These are phyloP conservation scores for Gynandropsis gynandra DNA, from an alignment of 345 rosid genomes.

Conservation along the genomic window DNA sequence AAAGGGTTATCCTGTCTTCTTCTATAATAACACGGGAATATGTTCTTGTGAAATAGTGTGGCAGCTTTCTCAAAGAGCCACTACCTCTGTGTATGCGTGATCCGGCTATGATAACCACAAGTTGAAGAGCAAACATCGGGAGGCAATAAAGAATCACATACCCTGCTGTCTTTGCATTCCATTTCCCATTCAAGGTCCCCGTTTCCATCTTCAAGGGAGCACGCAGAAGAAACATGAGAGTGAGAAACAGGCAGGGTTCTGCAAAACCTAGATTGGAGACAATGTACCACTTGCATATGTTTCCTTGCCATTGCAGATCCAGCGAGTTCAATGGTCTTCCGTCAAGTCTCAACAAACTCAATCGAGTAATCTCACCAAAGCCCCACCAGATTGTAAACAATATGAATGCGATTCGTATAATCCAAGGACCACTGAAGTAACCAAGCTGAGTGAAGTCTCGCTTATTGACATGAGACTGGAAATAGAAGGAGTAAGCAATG, in stretches of 20 bases:
- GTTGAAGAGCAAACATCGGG: constrained; percentile 82
- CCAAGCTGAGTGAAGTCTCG: constrained; percentile 50
- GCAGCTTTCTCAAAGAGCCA: constrained; percentile 39
- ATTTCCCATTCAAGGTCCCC: constrained; percentile 55
- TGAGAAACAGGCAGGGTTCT: constrained; percentile 90
- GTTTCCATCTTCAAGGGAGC: constrained; percentile 81
- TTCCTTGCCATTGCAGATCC: constrained; percentile 73
- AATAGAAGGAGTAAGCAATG: constrained; percentile 69
- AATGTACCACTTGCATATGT: constrained; percentile 80
- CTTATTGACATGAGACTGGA: constrained; percentile 63
- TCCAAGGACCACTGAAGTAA: constrained; percentile 90
- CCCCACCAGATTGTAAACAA: constrained; percentile 82
- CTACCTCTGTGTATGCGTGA: constrained; percentile 49
- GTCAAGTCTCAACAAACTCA: constrained; percentile 59
- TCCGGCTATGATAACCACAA: constrained; percentile 54
- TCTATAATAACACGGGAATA: constrained; percentile 23
- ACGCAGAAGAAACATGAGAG: constrained; percentile 76
- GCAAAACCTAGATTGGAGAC: constrained; percentile 91
- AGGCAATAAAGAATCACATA: constrained; percentile 64
- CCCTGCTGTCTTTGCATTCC: constrained; percentile 71
- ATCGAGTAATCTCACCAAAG: constrained; percentile 68
- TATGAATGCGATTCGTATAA: constrained; percentile 62
- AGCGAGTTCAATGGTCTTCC: constrained; percentile 49
- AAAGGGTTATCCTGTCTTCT: constrained; percentile 40
- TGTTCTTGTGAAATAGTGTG: constrained; percentile 60